Base-by-base conservation (phyloP, 306 rosid genomes). In the Sindora glabra region DNA sequence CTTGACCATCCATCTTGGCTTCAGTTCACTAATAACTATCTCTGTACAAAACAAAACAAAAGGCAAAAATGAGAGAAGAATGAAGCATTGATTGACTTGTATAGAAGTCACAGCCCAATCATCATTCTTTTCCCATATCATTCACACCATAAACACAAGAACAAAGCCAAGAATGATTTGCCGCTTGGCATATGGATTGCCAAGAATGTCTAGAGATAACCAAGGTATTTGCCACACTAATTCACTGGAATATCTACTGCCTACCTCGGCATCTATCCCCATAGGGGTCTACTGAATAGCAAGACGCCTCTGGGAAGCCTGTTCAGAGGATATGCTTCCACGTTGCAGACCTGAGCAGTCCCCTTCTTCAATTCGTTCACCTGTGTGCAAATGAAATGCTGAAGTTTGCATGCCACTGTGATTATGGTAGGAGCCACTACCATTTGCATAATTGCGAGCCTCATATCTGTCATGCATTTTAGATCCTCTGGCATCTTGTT, bases 131-230 rank as follows among this genome's bases (percentile, higher is more conserved):
- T 65, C 80, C 72, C 77, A 62, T 27, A 56, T 65, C 69, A 73
- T 68, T 71, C 79, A 77, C 68, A 69, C 74, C 83, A 76, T 62
- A 74, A 74, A 73, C 73, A 69, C 77, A 68, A 70, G 77, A 68
- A 74, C 73, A 80, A 71, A 91, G 96, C 97, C 97, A 90, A 90
- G 97, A 90, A 90, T 87, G 97, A 90, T 76, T 90, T 87, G 97
- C 97, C 95, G 92, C 87, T 77, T 67, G 73, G 61, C 86, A 71
- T 12, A 52, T 29, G 65, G 58, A 70, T 71, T 78, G 86, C 86
- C 94, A 76, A 87, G 81, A 63, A 49, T 72, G 64, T 46, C 42
- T 29, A 68, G 63, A 73, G 80, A 79, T 61, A 65, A 48, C 72
- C 78, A 55, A 65, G 87, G 72, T 73, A 56, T 19, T 60, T 18